Base-by-base conservation (phyloP, 2,329 filamentous ascomycete species). In the Fusarium algeriense region DNA sequence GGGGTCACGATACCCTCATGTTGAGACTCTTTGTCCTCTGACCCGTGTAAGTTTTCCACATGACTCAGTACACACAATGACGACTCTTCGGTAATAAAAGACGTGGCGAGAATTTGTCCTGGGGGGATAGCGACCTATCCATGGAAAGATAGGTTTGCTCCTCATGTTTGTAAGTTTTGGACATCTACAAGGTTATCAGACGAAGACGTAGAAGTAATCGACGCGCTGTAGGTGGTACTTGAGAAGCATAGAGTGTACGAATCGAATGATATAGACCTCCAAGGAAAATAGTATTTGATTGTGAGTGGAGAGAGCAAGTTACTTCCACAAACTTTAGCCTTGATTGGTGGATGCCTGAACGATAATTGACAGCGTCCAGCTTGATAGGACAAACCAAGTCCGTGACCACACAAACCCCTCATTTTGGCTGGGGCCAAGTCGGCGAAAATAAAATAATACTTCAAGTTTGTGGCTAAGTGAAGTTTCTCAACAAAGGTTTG, bases 1-100 rank as follows among this genome's bases (percentile, higher is more conserved):
- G 34, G n/a, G 3, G 30, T 17, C 1, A 49, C 17, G 30, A 26
- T 52, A 9, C 20, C 17, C 35, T 52, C 4, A 15, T 52, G 5
- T 12, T 15, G 32, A 26, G 20, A 26, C 17, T n/a, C 37, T 5
- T 6, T 12, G 9, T 38, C 1, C 17, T n/a, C 32, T 14, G 2
- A 11, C 8, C 32, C 10, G 17, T 7, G 4, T 2, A 38, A 15
- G 3, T 13, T 4, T 26, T 5, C 15, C 32, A 26, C 12, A 26
- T 15, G 6, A 19, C 11, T 15, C 12, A 15, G 9, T n/a, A 12
- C 0, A 1, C 17, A n/a, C 1, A 9, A 13, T 6, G 8, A n/a
- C 3, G 20, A 52, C 17, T 3, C 17, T 15, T 20, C 4, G 1
- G 3, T 2, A 19, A 50, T 2, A 17, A 1, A 2, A 37, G 2